Evolutionary conservation across 176 grass and related monocot species (phyloP).

Genomic region (Poa annua): DNA sequence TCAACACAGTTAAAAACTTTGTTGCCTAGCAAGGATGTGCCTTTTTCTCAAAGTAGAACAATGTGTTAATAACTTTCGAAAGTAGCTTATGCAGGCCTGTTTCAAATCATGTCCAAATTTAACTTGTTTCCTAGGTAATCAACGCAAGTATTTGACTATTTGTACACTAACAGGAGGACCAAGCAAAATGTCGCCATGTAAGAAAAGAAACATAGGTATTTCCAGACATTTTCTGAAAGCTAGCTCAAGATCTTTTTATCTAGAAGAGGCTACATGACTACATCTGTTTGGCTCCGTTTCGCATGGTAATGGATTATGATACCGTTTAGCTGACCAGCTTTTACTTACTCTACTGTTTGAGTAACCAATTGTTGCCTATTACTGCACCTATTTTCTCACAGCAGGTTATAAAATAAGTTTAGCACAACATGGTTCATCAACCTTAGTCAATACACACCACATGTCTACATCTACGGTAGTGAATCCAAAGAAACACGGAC

Average conservation of each 20-base stretch:
- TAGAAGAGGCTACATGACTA: no score
- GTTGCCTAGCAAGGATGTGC: constrained; percentile 1
- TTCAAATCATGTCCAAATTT: constrained; percentile 22
- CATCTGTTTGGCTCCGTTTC: no score
- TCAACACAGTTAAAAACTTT: neutral
- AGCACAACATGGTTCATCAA: constrained; percentile 4
- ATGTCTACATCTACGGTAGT: neutral
- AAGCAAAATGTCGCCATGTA: neutral
- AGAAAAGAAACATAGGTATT: neutral
- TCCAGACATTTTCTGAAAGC: neutral
- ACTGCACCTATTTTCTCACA: neutral
- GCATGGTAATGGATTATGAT: no score
- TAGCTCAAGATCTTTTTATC: no score
- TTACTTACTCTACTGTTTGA: no score
- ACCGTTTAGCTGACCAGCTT: no score
- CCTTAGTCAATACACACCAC: constrained; percentile 15
- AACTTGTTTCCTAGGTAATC: neutral
- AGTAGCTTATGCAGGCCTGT: neutral
- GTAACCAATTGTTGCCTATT: no score
- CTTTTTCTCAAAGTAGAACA: neutral
- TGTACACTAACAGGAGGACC: neutral
- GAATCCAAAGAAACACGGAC: neutral
- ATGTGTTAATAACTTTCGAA: neutral
- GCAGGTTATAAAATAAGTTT: neutral
- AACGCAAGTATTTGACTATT: neutral